A percentile compares a stretch with the other conserved stretches of the same genome.
These are phyloP conservation scores for Barnettozyma wickerhamii DNA, from an alignment of 805 yeast genomes.

Conservation along the genomic window DNA sequence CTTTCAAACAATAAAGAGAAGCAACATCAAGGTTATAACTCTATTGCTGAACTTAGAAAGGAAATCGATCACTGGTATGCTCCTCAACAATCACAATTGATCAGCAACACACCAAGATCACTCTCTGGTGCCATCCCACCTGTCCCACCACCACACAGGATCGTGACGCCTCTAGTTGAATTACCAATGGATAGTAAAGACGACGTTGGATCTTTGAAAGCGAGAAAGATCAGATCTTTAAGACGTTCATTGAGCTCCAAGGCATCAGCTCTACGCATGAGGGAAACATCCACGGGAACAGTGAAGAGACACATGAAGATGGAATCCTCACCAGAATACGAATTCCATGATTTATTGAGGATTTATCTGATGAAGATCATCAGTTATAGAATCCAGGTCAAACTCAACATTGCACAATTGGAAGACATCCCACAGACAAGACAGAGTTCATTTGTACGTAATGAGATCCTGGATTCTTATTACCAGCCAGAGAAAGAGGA, in stretches of 20 bases:
- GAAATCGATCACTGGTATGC: slow-evolving; percentile 22
- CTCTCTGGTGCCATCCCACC: slow-evolving; percentile 15
- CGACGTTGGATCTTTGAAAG: background rate
- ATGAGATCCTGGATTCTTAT: background rate
- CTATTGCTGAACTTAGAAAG: slow-evolving; percentile 25
- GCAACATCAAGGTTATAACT: slow-evolving; percentile 12
- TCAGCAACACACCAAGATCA: background rate
- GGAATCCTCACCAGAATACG: slow-evolving; percentile 8
- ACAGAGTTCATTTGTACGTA: slow-evolving; percentile 6
- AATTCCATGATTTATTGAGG: slow-evolving; percentile 2
- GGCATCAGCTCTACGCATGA: too few species aligned
- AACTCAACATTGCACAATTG: slow-evolving; percentile 10
- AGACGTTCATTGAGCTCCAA: background rate
- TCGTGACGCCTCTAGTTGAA: background rate
- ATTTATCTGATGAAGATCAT: slow-evolving; percentile 17
- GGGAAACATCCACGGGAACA: background rate
- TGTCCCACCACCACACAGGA: slow-evolving; percentile 23
- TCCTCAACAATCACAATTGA: slow-evolving; percentile 3
- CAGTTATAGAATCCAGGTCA: slow-evolving; percentile 22
- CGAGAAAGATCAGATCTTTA: background rate
- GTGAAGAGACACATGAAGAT: background rate
- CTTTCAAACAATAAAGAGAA: slow-evolving; percentile 6
- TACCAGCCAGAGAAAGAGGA: background rate
- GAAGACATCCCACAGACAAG: slow-evolving; percentile 3
- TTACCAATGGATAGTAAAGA: background rate